Evolutionary conservation across 345 rosid species (phyloP), one percentile per base, ranked within the genome.

Genomic region (Citrus unshiu): DNA sequence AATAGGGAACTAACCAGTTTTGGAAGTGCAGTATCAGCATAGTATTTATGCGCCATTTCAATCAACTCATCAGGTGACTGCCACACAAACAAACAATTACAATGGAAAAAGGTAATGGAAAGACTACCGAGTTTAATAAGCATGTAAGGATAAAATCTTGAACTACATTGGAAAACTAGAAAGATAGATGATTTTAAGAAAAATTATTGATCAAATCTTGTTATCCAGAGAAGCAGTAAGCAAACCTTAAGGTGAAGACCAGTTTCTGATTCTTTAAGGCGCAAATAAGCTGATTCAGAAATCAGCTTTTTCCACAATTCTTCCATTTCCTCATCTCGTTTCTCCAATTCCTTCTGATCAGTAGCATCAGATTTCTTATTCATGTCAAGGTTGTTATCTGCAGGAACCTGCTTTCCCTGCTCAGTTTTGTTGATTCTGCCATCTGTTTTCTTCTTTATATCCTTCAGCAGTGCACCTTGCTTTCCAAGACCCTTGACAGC

Each of bases 401-500:
- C 43, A 76, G 90, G 81, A 85, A 86, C 83, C 62, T 88, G 93
- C 73, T 84, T 93, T 40, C 87, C 87, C 64, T 81, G 89, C 78
- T 93, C 99, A 79, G 75, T 76, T 84, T 91, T 93, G 88, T 80
- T 77, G 72, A 81, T 85, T 87, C 81, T 90, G 81, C 70, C 88
- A 87, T 94, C 94, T n/a, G 81, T 83, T 83, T 88, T 96, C 88
- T 87, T 96, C 88, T 90, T 96, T 22, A 96, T 89, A 79, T 93
- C 98, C 91, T 90, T 94, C 8, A 96, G 87, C 82, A 94, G 85
- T 70, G 90, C 97, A 72, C 98, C 97, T 86, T 90, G 99, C 91
- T 96, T 96, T 74, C 98, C 98, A 64, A 96, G 97, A 84, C 99
- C 99, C 91, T 91, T 93, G 58, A 96, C 95, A 70, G 93, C 88